These are phyloP conservation scores for Raphanus sativus DNA, from an alignment of 345 rosid species.

Conservation along the genomic window DNA sequence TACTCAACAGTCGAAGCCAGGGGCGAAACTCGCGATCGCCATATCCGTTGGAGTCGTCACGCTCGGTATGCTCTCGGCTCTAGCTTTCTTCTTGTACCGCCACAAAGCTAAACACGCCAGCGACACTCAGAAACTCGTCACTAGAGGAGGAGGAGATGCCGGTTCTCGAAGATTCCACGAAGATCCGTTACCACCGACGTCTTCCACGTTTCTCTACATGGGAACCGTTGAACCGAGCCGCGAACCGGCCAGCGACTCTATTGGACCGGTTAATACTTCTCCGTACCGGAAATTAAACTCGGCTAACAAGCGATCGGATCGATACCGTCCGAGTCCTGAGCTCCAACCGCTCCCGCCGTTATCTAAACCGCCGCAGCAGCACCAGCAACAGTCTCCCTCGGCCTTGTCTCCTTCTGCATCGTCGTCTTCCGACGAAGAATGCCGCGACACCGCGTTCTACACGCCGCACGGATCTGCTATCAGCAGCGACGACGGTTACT, in stretches of 20 bases:
- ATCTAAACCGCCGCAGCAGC: slow-evolving; percentile 51
- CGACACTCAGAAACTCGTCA: slow-evolving; percentile 72
- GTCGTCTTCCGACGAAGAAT: slow-evolving; percentile 59
- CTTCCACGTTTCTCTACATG: slow-evolving; percentile 77
- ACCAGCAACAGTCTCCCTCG: slow-evolving; percentile 50
- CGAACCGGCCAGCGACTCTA: slow-evolving; percentile 46
- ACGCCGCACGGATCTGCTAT: slow-evolving; percentile 78
- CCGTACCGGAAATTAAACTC: slow-evolving; percentile 75
- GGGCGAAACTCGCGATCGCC: slow-evolving; percentile 77
- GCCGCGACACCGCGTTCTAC: slow-evolving; percentile 61
- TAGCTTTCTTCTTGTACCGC: slow-evolving; percentile 82
- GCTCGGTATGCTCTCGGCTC: slow-evolving; percentile 85
- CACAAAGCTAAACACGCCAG: slow-evolving; percentile 62
- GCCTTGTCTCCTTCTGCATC: slow-evolving; percentile 46
- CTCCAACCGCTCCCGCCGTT: slow-evolving; percentile 90
- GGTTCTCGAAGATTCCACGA: slow-evolving; percentile 51
- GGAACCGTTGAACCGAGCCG: slow-evolving; percentile 83
- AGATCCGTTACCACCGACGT: slow-evolving; percentile 55
- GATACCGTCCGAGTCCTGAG: slow-evolving; percentile 93
- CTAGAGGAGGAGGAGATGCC: slow-evolving; percentile 32
- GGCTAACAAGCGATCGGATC: slow-evolving; percentile 61
- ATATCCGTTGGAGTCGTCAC: slow-evolving; percentile 92
- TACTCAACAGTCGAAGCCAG: slow-evolving; percentile 70
- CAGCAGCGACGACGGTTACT: slow-evolving; percentile 66
- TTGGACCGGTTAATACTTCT: slow-evolving; percentile 47